These are phyloP conservation scores for Trametes villosa DNA, from an alignment of 768 basidiomycete species.

Conservation along the genomic window DNA sequence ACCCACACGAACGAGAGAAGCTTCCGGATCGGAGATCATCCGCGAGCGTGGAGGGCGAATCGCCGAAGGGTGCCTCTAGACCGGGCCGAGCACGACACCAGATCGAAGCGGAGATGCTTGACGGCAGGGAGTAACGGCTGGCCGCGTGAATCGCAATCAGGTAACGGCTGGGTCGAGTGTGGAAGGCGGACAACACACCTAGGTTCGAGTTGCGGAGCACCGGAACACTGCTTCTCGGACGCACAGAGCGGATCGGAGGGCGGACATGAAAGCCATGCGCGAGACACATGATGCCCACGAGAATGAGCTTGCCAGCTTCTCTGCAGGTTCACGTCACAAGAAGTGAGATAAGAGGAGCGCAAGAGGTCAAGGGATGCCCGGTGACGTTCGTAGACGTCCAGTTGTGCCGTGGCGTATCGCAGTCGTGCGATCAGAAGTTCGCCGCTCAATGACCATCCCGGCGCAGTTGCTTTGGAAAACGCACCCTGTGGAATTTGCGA, in stretches of 20 bases:
- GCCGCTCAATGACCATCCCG: background rate
- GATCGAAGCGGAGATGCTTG: background rate
- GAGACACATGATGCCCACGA: constrained; percentile 3
- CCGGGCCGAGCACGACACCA: background rate
- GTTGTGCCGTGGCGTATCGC: background rate
- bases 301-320: background rate
- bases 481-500: background rate
- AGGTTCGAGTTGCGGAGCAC: background rate
- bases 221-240: background rate
- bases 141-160: background rate
- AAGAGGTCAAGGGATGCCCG: background rate
- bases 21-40: background rate
- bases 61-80: background rate
- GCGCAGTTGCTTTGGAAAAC: background rate
- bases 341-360: background rate
- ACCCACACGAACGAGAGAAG: background rate
- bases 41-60: background rate
- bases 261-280: constrained; percentile 17
- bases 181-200: background rate
- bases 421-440: background rate
- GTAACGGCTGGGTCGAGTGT: constrained; percentile 1
- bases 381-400: background rate
- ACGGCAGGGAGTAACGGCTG: background rate
- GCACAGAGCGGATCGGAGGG: constrained; percentile 1
- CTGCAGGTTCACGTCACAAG: background rate